Evolutionary conservation across 257 asterid genomes (phyloP).

Genomic region (Rauvolfia tetraphylla): DNA sequence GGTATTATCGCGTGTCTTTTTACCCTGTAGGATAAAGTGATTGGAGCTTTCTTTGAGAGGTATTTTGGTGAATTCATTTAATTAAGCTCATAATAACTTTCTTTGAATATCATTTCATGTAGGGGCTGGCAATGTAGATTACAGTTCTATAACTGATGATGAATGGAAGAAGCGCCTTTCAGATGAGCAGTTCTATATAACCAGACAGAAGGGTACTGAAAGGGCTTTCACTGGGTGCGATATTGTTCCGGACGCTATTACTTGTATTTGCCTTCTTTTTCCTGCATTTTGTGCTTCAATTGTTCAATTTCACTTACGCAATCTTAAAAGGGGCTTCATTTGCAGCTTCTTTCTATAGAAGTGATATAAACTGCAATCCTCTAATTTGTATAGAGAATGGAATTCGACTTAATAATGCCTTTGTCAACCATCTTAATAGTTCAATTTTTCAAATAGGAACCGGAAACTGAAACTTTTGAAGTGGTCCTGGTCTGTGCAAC

Average conservation of each 20-base stretch:
- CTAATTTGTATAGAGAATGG: neutral
- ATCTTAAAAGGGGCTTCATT: neutral
- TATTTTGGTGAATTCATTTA: neutral
- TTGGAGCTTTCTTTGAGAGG: neutral
- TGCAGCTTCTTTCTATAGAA: neutral
- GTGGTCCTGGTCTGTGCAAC: neutral
- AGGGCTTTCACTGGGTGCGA: conserved; percentile 88
- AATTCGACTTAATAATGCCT: neutral
- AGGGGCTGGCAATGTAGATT: conserved; percentile 41
- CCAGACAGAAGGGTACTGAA: conserved; percentile 95
- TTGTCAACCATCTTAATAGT: neutral
- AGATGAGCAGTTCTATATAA: conserved; percentile 59
- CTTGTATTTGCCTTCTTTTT: neutral
- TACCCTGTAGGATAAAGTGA: neutral
- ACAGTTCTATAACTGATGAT: conserved; percentile 48
- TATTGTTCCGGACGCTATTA: conserved; percentile 4
- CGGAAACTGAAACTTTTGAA: neutral
- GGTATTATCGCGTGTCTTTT: neutral
- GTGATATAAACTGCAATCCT: neutral
- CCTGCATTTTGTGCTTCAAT: neutral
- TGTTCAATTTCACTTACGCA: too few species aligned
- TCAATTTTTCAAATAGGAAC: neutral
- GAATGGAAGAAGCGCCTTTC: conserved; percentile 75
- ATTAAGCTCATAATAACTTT: neutral
- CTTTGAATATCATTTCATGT: conserved; percentile 16